Evolutionary conservation across 257 asterid genomes (phyloP).

Genomic region (Datura wrightii): DNA sequence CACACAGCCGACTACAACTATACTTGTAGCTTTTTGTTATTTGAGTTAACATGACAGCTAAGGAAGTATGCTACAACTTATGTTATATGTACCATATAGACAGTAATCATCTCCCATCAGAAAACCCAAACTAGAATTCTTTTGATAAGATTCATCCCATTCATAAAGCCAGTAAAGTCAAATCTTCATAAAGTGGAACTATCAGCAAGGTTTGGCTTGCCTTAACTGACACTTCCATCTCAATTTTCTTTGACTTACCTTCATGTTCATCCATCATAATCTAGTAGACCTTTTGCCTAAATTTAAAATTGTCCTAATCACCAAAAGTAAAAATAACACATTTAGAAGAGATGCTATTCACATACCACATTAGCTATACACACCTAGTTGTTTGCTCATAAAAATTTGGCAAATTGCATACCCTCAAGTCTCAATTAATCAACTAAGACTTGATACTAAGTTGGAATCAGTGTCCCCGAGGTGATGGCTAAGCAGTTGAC

Average conservation of each 20-base stretch:
- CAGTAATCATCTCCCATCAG: background rate
- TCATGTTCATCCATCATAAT: conserved; percentile 7
- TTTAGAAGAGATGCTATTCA: conserved; percentile 9
- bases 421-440: conserved; percentile 10
- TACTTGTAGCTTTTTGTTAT: conserved; percentile 1
- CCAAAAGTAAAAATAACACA: background rate
- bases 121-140: conserved; percentile 8
- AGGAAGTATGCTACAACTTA: background rate
- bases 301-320: background rate
- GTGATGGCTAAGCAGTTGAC: background rate
- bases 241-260: background rate
- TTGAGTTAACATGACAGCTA: background rate
- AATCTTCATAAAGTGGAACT: conserved; percentile 23
- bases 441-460: background rate
- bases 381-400: background rate
- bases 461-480: conserved; percentile 19
- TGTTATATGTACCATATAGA: background rate
- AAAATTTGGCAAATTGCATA: background rate
- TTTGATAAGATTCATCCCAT: conserved; percentile 12
- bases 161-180: background rate
- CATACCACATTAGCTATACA: background rate
- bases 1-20: background rate
- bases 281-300: background rate
- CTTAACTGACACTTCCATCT: background rate
- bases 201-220: background rate